Percentiles rank a stretch among this genome's conserved stretches.
phyloP scores from a whole-genome alignment of 345 rosid genomes.

The Eucalyptus brandiana region DNA sequence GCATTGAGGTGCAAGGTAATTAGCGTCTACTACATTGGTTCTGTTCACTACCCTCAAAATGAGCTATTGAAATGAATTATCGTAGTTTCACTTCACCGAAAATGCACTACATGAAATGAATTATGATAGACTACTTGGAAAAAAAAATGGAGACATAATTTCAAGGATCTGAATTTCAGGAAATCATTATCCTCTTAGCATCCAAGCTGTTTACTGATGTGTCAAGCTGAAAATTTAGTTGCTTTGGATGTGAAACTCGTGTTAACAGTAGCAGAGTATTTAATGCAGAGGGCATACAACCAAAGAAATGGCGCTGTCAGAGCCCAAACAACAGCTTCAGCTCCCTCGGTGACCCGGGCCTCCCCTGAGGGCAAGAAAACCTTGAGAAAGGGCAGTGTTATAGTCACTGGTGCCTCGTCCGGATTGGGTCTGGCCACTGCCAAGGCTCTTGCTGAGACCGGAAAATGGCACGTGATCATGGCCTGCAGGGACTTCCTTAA shows the following conservation, averaged over 20 bases:
- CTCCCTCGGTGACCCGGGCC: conserved; percentile 32
- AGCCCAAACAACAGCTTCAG: conserved; percentile 58
- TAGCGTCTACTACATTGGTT: not conserved
- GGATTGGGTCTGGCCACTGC: conserved; percentile 82
- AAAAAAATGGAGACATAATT: not conserved
- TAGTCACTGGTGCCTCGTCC: conserved; percentile 82
- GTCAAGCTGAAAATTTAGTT: not conserved
- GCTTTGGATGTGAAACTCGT: not conserved
- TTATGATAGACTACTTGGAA: not conserved
- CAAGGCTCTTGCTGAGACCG: conserved; percentile 77
- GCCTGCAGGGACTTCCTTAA: conserved; percentile 96
- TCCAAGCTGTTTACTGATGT: not conserved
- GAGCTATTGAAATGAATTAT: not conserved
- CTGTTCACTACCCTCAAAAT: not conserved
- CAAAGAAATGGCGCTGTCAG: conserved; percentile 32
- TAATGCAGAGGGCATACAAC: conserved; percentile 32
- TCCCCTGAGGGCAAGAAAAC: conserved; percentile 60
- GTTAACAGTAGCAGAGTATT: not conserved
- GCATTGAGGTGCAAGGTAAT: conserved; percentile 59
- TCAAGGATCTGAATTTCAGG: not conserved
- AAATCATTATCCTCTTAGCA: not conserved
- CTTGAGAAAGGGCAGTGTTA: conserved; percentile 55
- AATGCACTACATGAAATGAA: not conserved
- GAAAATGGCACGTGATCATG: conserved; percentile 84
- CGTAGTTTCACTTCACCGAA: not conserved